Percentiles rank a stretch among this genome's conserved stretches.
Evolutionary conservation across 129 eudicot species (phyloP).

Genomic region (Heracleum sosnowskyi): DNA sequence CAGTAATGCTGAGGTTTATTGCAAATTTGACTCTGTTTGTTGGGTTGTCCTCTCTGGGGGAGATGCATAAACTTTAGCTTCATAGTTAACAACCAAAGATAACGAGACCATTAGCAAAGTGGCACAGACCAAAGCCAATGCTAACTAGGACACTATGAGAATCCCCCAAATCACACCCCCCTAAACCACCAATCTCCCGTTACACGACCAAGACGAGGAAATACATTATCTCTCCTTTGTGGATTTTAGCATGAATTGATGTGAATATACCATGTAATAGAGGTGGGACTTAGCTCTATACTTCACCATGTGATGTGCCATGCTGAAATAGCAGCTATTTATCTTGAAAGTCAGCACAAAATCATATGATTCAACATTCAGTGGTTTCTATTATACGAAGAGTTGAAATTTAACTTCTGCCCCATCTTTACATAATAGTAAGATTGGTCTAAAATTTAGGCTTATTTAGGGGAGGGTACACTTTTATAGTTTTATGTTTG

Average conservation of each 20-base stretch:
- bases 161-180: no score
- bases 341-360: background rate
- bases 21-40: background rate
- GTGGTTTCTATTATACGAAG: background rate
- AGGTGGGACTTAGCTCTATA: background rate
- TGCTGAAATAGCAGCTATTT: background rate
- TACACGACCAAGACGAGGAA: background rate
- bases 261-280: background rate
- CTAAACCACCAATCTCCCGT: background rate
- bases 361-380: background rate
- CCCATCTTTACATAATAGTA: background rate
- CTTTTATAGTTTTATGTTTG: background rate
- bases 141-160: slow-evolving; percentile 71
- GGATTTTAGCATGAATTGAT: background rate
- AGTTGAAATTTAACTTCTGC: background rate
- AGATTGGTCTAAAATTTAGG: background rate
- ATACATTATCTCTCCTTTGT: background rate
- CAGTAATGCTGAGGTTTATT: background rate
- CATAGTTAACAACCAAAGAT: slow-evolving; percentile 88
- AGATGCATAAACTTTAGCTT: slow-evolving; percentile 66
- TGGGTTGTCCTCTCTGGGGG: slow-evolving; percentile 78
- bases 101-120: slow-evolving; percentile 90
- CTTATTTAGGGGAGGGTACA: background rate
- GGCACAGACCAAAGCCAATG: slow-evolving; percentile 76
- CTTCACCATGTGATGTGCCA: background rate